phyloP scores from a whole-genome alignment of 2,329 filamentous ascomycete species.

The Neofusicoccum cordaticola region DNA sequence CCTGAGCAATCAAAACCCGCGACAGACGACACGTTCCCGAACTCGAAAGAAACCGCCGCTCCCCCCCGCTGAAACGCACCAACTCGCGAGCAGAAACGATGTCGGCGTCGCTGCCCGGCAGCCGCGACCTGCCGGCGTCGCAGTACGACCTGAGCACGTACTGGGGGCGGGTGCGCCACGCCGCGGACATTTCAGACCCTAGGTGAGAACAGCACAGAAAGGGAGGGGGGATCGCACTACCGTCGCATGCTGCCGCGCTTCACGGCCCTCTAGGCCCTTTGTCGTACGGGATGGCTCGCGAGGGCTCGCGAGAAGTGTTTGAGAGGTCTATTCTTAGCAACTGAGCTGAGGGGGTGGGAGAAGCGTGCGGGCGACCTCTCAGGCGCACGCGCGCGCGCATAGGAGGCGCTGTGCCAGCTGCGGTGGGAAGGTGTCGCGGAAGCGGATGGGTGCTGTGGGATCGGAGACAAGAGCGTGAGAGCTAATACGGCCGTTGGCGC shows the following conservation, averaged over 20 bases:
- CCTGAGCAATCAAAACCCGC: too few relatives aligned
- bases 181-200: slow-evolving; percentile 86
- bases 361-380: neutral
- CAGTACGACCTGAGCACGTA: slow-evolving; percentile 92
- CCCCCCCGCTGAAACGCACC: too few relatives aligned
- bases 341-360: slow-evolving; percentile 9
- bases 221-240: too few relatives aligned
- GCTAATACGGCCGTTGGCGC: neutral
- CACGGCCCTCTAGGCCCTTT: too few relatives aligned
- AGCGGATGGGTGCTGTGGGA: neutral
- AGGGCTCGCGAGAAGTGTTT: too few relatives aligned
- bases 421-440: too few relatives aligned
- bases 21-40: too few relatives aligned
- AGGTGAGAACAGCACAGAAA: slow-evolving; percentile 63
- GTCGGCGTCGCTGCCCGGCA: slow-evolving; percentile 62
- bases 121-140: slow-evolving; percentile 81
- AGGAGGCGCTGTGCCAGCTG: too few relatives aligned
- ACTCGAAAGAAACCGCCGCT: too few relatives aligned
- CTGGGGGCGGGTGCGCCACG: slow-evolving; percentile 89
- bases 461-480: neutral
- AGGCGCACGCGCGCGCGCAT: neutral
- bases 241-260: too few relatives aligned
- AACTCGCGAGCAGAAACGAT: slow-evolving; percentile 35
- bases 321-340: too few relatives aligned
- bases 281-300: too few relatives aligned